Base-by-base conservation (phyloP, 1,139 yeast species). In the Sugiyamaella paludigena region DNA sequence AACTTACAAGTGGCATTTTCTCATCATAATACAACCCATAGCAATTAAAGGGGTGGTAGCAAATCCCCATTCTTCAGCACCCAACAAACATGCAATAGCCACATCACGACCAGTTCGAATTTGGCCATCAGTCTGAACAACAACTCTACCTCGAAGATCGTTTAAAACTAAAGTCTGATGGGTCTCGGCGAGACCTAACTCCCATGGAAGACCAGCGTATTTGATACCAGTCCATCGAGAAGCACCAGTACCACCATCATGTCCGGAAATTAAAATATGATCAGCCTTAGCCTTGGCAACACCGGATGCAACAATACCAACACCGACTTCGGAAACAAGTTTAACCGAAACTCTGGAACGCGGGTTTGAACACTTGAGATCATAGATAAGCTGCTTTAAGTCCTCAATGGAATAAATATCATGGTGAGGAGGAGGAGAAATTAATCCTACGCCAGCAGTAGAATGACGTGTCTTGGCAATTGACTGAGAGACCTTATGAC, bases 191-290 rank as follows among this genome's bases (percentile, higher is more conserved):
- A 92, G 79, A 66, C 98, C 98, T 61, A 92, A 79, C 72, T 92
- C 98, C 98, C 98, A 92, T 46, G 98, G 98, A 60, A 92, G 78
- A 71, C 98, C 98, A 48, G 98, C 97, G 67, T 89, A 84, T 70
- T 91, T 91, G 69, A 92, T 88, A 65, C 96, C 92, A 29, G 98
- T 91, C 87, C 95, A 87, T 70, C 95, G 83, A 50, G 97, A 92
- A 50, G 98, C 98, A 83, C 98, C 98, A 55, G 98, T 92, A 77
- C 98, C 98, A 80, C 98, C 98, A 70, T 91, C 98, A 67, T 94
- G 97, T 64, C 98, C 98, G 54, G 96, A 87, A 59, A 92, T 87
- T 66, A 91, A 78, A 62, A 92, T 86, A 68, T 91, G 96, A 67
- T 92, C 98, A 12, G 98, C 96, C 66, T 95, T 95, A 28, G 98